These are phyloP conservation scores for Nemania diffusa DNA, from an alignment of 2,329 filamentous ascomycete species.

Conservation along the genomic window DNA sequence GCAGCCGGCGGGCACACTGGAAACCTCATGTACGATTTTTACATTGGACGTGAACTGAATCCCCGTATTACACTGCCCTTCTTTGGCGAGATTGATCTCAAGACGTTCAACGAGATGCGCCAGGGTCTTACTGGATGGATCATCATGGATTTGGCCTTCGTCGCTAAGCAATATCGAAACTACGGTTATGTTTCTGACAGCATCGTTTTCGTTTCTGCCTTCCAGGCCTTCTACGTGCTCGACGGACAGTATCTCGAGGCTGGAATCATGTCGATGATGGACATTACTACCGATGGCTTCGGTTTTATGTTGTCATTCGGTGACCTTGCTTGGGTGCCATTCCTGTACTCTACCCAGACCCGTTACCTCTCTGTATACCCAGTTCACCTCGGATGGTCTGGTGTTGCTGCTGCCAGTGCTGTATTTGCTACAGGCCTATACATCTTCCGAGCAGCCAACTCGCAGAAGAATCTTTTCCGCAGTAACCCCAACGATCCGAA, in stretches of 20 bases:
- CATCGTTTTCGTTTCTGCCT: conserved; percentile 79
- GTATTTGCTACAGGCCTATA: conserved; percentile 80
- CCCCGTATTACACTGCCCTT: conserved; percentile 83
- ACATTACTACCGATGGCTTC: conserved; percentile 92
- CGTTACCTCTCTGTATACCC: conserved; percentile 88
- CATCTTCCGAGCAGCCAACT: conserved; percentile 93
- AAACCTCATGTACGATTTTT: conserved; percentile 94
- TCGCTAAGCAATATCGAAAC: conserved; percentile 87
- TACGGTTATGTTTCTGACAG: conserved; percentile 88
- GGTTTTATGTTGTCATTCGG: conserved; percentile 96
- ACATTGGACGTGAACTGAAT: conserved; percentile 95
- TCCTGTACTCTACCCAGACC: conserved; percentile 85
- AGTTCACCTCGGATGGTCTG: conserved; percentile 75
- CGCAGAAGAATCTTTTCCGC: conserved; percentile 93
- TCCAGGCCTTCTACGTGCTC: conserved; percentile 85
- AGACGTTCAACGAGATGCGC: conserved; percentile 87
- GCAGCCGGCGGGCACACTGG: conserved; percentile 84
- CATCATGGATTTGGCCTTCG: conserved; percentile 83
- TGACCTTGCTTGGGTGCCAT: conserved; percentile 92
- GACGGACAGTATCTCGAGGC: conserved; percentile 89
- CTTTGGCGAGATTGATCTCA: conserved; percentile 88
- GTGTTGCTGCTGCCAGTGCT: conserved; percentile 71
- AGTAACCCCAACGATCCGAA: conserved; percentile 86
- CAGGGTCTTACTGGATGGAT: conserved; percentile 92
- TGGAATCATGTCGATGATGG: conserved; percentile 91